Evolutionary conservation across 2,329 filamentous ascomycete genomes (phyloP), one percentile per base, ranked within the genome.

Genomic region (Metarhizium robertsii): DNA sequence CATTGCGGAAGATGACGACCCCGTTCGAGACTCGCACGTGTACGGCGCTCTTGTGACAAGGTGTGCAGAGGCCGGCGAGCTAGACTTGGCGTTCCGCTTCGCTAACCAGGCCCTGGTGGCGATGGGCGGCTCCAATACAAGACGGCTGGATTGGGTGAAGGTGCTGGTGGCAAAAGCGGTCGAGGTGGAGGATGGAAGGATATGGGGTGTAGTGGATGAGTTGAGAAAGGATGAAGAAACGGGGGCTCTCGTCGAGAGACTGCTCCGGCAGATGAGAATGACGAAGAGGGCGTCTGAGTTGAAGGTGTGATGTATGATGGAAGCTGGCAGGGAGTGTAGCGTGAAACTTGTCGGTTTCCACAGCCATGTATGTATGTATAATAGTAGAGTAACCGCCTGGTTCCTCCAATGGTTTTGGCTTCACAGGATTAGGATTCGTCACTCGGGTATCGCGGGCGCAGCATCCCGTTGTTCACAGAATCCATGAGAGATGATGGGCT

Each of bases 1-100:
- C 25, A 52, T 66, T 0, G 45, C 61, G 18, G 58, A 60, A 30
- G 59, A 48, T 2, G 55, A 56, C 4, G 56, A 60, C 38, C 40
- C 59, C 18, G 49, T 40, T 4, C 56, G 61, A 6, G 57, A 57
- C n/a, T 25, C 55, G 13, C 40, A 56, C 6, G 59, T 61, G 5
- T 67, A 65, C 58, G 57, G 56, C 20, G 52, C 57, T n/a, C 62
- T 72, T 32, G 66, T 71, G 34, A 43, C 60, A 6, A 62, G 61
- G 2, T 71, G 68, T 48, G 61, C 65, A 3, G 55, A 66, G 32
- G 55, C 54, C 4, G 63, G 60, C 2, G 67, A 71, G 50, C 58
- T 69, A 49, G 66, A 70, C 49, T 50, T 72, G 14, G 71, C 69
- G 1, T 67, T 71, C 42, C 65, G 64, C n/a, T 67, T 69, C 49